A percentile compares a stretch with the other conserved stretches of the same genome.
These are phyloP conservation scores for Gigaspora rosea DNA, from an alignment of 192 early-diverging fungal species.

Conservation along the genomic window DNA sequence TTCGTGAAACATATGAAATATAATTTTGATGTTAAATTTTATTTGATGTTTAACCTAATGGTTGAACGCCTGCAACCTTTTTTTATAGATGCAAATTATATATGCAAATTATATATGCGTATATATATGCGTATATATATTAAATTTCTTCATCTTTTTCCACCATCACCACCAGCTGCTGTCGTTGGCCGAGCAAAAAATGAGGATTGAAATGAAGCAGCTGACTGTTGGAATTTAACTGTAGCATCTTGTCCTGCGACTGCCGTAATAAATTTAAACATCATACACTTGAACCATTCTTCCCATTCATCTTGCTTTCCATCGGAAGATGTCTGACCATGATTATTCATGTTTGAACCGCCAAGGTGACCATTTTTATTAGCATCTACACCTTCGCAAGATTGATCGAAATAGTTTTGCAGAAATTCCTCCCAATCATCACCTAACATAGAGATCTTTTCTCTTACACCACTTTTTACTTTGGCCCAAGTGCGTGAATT, in stretches of 20 bases:
- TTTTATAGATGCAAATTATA: too few species aligned
- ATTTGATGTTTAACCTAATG: too few species aligned
- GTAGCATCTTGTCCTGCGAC: conserved; percentile 20
- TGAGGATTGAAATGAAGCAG: neutral
- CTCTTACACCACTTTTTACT: conserved; percentile 8
- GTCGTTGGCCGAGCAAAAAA: neutral
- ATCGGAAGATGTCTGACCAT: neutral
- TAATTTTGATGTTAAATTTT: too few species aligned
- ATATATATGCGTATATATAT: neutral
- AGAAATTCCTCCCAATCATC: conserved; percentile 29
- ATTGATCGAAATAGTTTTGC: conserved; percentile 31
- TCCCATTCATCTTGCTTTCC: neutral
- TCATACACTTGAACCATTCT: conserved; percentile 27
- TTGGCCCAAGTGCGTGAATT: conserved; percentile 24
- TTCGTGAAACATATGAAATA: too few species aligned
- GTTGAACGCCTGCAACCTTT: too few species aligned
- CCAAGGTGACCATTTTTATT: conserved; percentile 18
- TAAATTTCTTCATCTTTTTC: neutral
- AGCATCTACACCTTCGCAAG: neutral
- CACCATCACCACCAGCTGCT: neutral
- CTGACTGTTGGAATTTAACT: conserved; percentile 17
- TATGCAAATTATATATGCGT: too few species aligned
- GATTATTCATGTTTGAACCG: neutral
- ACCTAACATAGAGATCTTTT: conserved; percentile 24
- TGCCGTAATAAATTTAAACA: conserved; percentile 20